These are phyloP conservation scores for Mucor mucedo DNA, from an alignment of 371 early-diverging fungal species.

Conservation along the genomic window DNA sequence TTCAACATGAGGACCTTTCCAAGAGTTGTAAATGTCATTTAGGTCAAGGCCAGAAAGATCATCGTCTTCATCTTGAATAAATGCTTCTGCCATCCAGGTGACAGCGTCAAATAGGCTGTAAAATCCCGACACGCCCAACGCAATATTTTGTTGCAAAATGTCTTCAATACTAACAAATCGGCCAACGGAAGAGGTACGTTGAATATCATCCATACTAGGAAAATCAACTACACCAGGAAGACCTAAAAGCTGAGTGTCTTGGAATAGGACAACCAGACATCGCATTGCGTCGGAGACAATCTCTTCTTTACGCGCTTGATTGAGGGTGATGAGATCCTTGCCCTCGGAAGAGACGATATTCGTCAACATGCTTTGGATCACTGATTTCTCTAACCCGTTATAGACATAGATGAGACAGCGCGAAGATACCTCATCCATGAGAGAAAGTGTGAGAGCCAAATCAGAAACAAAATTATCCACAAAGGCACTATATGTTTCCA, in stretches of 20 bases:
- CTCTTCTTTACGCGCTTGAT: not conserved
- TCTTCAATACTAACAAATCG: conserved; percentile 35
- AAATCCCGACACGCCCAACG: conserved; percentile 40
- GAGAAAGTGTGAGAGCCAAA: conserved; percentile 11
- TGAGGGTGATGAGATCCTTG: not conserved
- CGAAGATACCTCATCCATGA: conserved; percentile 15
- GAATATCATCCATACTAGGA: conserved; percentile 16
- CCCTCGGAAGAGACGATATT: conserved; percentile 23
- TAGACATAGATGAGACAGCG: conserved; percentile 37
- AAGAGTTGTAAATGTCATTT: conserved; percentile 3
- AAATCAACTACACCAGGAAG: conserved; percentile 17
- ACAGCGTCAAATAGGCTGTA: conserved; percentile 34
- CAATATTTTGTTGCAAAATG: conserved; percentile 40
- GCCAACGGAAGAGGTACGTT: conserved; percentile 10
- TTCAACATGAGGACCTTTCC: not conserved
- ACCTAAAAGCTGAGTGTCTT: conserved; percentile 35
- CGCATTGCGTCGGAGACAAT: conserved; percentile 25
- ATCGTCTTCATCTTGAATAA: not conserved
- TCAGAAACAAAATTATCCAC: conserved; percentile 18
- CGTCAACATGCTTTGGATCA: conserved; percentile 27
- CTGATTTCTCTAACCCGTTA: conserved; percentile 20
- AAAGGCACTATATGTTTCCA: conserved; percentile 13
- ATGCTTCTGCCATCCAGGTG: conserved; percentile 26
- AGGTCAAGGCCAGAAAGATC: conserved; percentile 3
- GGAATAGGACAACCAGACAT: conserved; percentile 40